phyloP scores from a whole-genome alignment of 495 filamentous ascomycete species.

The Venustampulla echinocandica region DNA sequence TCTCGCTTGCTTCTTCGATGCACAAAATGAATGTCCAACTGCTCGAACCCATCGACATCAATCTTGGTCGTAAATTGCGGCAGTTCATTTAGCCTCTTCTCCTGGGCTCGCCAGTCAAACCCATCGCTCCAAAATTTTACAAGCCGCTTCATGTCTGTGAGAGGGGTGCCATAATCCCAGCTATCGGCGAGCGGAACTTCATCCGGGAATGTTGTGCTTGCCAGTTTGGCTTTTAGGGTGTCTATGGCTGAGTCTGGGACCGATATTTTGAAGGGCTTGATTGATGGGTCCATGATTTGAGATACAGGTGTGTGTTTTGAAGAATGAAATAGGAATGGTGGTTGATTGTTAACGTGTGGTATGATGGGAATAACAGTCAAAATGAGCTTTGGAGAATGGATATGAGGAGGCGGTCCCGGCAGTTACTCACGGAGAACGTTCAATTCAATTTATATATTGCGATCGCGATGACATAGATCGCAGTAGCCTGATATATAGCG shows the following conservation, averaged over 20 bases:
- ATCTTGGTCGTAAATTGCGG: slow-evolving; percentile 49
- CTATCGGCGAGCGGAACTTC: slow-evolving; percentile 30
- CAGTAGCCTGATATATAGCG: no score
- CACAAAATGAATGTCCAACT: slow-evolving; percentile 43
- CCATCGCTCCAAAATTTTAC: slow-evolving; percentile 32
- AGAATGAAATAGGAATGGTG: not conserved
- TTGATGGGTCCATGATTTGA: not conserved
- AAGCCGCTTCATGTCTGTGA: slow-evolving; percentile 37
- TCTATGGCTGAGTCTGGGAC: slow-evolving; percentile 30
- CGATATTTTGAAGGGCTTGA: slow-evolving; percentile 29
- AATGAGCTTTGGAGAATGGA: no score
- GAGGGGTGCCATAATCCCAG: slow-evolving; percentile 40
- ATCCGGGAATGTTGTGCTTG: slow-evolving; percentile 31
- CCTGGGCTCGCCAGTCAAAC: slow-evolving; percentile 42
- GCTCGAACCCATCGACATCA: slow-evolving; percentile 34
- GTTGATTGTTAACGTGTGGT: no score
- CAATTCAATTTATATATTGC: no score
- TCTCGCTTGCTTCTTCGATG: slow-evolving; percentile 42
- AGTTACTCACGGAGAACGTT: no score
- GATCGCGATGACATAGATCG: no score
- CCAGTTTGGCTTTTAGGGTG: slow-evolving; percentile 30
- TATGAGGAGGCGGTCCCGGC: no score
- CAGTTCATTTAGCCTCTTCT: slow-evolving; percentile 39
- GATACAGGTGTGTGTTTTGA: not conserved
- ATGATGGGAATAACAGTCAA: no score